A percentile compares a stretch with the other conserved stretches of the same genome.
phyloP scores from a whole-genome alignment of 1,139 yeast species.

The Protomyces arabidopsidicola region DNA sequence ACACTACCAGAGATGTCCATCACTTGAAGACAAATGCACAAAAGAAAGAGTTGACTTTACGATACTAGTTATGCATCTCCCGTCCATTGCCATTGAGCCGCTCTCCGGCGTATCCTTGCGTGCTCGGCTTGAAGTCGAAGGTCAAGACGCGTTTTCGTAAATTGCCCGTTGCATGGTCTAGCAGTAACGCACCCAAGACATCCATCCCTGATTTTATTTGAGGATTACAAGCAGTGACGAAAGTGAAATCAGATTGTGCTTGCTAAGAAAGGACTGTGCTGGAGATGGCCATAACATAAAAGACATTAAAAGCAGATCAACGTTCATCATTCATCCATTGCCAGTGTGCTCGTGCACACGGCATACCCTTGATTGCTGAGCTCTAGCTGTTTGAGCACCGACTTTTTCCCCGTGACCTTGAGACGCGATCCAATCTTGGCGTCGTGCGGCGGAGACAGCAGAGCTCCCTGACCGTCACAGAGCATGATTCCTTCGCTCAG shows the following conservation, averaged over 20 bases:
- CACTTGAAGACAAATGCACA: no score
- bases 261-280: not conserved
- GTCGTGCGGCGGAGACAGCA: slow-evolving; percentile 1
- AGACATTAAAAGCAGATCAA: not conserved
- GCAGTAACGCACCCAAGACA: no score
- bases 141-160: no score
- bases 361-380: slow-evolving; percentile 2
- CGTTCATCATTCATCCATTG: not conserved
- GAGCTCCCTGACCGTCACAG: slow-evolving; percentile 5
- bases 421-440: slow-evolving; percentile 12
- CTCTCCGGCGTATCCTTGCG: no score
- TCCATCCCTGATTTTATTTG: no score
- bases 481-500: slow-evolving; percentile 17
- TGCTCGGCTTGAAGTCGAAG: no score
- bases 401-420: slow-evolving; percentile 4
- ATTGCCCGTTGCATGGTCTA: no score
- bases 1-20: no score
- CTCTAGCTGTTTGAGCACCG: slow-evolving; percentile 11
- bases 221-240: slow-evolving; percentile 53
- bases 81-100: no score
- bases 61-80: no score
- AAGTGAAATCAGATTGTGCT: slow-evolving; percentile 46
- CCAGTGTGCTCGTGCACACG: not conserved
- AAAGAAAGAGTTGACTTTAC: no score
- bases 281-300: not conserved